phyloP scores from a whole-genome alignment of 2,329 filamentous ascomycete species.

The Dothistroma pini region DNA sequence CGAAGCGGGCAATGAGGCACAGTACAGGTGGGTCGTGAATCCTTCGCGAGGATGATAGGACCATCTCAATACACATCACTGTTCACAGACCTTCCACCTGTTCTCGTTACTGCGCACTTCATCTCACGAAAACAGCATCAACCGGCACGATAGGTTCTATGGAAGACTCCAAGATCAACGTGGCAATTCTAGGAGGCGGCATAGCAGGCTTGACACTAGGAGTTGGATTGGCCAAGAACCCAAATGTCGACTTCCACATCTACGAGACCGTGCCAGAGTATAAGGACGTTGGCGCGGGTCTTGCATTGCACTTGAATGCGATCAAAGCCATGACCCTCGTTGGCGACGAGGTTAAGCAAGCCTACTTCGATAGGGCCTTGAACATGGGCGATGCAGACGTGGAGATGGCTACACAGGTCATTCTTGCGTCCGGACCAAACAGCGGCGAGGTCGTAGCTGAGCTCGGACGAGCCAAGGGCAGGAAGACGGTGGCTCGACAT shows the following conservation, averaged over 20 bases:
- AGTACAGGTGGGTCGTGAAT: background rate
- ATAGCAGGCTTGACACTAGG: conserved; percentile 51
- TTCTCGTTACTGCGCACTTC: background rate
- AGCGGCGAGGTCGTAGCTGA: conserved; percentile 44
- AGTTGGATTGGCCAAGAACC: conserved; percentile 44
- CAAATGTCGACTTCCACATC: conserved; percentile 45
- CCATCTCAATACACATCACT: background rate
- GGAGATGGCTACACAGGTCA: conserved; percentile 35
- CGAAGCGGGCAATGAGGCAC: background rate
- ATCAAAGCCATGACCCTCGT: conserved; percentile 47
- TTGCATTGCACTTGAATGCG: conserved; percentile 53
- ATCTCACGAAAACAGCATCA: background rate
- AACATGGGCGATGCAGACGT: conserved; percentile 42
- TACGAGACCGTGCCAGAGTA: conserved; percentile 50
- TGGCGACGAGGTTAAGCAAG: conserved; percentile 38
- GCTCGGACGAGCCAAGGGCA: conserved; percentile 34
- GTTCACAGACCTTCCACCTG: background rate
- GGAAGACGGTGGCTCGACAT: conserved; percentile 42
- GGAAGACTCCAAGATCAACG: conserved; percentile 30
- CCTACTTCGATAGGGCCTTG: conserved; percentile 49
- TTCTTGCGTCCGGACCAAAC: conserved; percentile 32
- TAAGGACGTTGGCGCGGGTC: conserved; percentile 48
- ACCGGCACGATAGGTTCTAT: conserved; percentile 7
- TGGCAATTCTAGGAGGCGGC: conserved; percentile 51
- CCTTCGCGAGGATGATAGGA: background rate